Base-by-base conservation (phyloP, 768 basidiomycete species). In the Daedaleopsis sinensis region DNA sequence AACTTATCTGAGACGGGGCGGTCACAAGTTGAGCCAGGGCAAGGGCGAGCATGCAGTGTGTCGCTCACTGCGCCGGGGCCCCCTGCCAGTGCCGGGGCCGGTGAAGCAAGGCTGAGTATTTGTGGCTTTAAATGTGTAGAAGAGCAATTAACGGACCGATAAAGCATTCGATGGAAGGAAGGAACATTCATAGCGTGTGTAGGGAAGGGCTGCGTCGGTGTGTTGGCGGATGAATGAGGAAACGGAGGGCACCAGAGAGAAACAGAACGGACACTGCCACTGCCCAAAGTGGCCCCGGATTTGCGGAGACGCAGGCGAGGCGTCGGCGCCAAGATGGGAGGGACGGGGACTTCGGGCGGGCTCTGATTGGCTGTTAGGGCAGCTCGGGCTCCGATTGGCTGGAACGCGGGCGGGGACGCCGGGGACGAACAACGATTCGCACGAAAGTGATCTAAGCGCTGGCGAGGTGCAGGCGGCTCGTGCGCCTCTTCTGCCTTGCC, bases 401-500 rank as follows among this genome's bases (percentile, higher is more conserved):
- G 59, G 12, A 1, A 39, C 2, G 37, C 16, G n/a, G 24, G 54
- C 59, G 59, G 59, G 59, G 54, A 55, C 48, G 23, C 59, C 59
- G 58, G 44, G 46, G 52, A 46, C 18, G 39, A 21, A 55, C 55
- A 24, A 44, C 48, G 55, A 51, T 50, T 51, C 49, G 39, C 49
- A 51, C 35, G 44, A 23, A 3, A 3, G 27, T 32, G 24, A 21
- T 19, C 38, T 37, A 15, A 9, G 10, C 15, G 55, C 10, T 56
- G 44, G 51, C 23, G 53, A 49, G 52, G n/a, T n/a, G n/a, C n/a
- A 42, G 54, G 56, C 52, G 36, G 44, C 39, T 13, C 42, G 16
- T 24, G 27, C 27, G 61, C 51, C 4, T 24, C 47, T 37, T 35
- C 37, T 6, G 13, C 36, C 23, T 51, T 27, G 52, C 52, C 57